Evolutionary conservation across 768 basidiomycete species (phyloP), one percentile per base, ranked within the genome.

Genomic region (Gymnopilus junonius): DNA sequence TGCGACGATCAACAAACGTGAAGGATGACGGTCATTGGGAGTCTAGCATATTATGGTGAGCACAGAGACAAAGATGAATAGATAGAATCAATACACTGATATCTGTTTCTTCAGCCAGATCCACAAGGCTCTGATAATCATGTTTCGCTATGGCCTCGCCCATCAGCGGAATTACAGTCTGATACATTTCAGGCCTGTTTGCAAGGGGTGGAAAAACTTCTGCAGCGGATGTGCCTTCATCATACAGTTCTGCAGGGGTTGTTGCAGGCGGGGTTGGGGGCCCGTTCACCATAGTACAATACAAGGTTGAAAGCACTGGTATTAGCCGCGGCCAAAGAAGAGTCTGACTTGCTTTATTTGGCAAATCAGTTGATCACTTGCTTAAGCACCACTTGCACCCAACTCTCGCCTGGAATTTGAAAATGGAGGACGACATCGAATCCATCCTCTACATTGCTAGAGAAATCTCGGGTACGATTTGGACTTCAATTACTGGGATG

Each of bases 391-490:
- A n/a, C 48, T 51, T 32, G 48, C 27, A 3, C 29, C 17, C 27
- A n/a, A 51, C 48, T 27, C 48, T 23, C 27, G 10, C 48, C n/a
- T n/a, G n/a, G 45, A 25, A 25, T 12, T 8, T 73, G 61, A 69
- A 51, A 34, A 89, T 89, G 84, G 85, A 89, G 48, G 93, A 95
- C 63, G 94, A 95, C 71, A 90, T 96, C 63, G 91, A 96, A 76
- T 94, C 93, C 48, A 86, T 96, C 68, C 80, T 97, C 37, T 95
- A 93, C 75, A 89, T 97, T 65, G 90, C 87, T n/a, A 83, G 95
- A 40, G 95, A 96, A 80, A 83, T 96, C 57, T 95, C 92, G 81
- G 94, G 94, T 94, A 69, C 72, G 79, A 20, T 32, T 32, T 51
- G 4, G 2, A 10, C 20, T 21, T 8, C 76, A 40, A 29, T 50